Percentiles rank a stretch among this genome's conserved stretches.
Conservation (phyloP, 208 protist species). For the Willaertia magna region DNA sequence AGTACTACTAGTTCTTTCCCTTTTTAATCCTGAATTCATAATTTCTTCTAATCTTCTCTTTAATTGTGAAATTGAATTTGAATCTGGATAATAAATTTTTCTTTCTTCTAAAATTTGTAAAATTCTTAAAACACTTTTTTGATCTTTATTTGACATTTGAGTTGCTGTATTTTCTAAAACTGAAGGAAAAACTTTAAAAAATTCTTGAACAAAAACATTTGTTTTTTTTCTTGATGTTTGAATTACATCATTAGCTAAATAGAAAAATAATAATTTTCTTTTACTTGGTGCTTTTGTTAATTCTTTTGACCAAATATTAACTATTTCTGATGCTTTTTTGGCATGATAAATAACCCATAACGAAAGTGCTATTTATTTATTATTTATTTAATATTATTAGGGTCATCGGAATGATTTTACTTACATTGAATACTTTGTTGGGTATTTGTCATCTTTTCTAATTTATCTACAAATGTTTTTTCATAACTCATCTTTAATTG, state of each 20-base stretch:
- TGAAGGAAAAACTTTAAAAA: slow-evolving; percentile 12
- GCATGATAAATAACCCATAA: slow-evolving; percentile 32
- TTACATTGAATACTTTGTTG: neutral
- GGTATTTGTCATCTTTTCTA: neutral
- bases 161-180: neutral
- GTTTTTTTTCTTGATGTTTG: slow-evolving; percentile 33
- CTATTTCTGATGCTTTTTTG: slow-evolving; percentile 17
- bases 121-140: neutral
- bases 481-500: too few species aligned
- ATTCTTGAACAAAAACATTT: slow-evolving; percentile 30
- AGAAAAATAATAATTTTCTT: slow-evolving; percentile 28
- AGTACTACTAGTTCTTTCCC: too few species aligned
- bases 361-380: slow-evolving; percentile 10
- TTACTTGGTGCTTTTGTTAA: slow-evolving; percentile 19
- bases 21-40: too few species aligned
- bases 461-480: neutral
- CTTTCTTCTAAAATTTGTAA: neutral
- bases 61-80: too few species aligned
- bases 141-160: neutral
- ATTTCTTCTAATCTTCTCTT: too few species aligned
- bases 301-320: slow-evolving; percentile 20
- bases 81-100: neutral
- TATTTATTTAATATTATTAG: too few species aligned
- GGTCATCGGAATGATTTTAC: neutral
- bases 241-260: slow-evolving; percentile 36